Evolutionary conservation across 2,329 filamentous ascomycete genomes (phyloP).

Genomic region (Aspergillus arachidicola): DNA sequence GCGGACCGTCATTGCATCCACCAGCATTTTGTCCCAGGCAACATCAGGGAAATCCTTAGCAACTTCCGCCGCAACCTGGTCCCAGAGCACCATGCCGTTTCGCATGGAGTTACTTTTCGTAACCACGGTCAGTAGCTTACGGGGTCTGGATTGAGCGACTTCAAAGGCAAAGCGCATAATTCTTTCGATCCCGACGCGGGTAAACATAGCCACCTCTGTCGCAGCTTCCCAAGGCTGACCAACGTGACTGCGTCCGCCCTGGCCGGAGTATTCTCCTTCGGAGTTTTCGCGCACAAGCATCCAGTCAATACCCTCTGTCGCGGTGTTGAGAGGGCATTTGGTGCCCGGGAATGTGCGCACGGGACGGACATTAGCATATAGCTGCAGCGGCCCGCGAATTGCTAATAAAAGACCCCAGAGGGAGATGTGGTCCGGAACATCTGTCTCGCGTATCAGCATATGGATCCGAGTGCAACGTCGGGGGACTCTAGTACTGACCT

Average conservation of each 20-base stretch:
- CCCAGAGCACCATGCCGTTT: slow-evolving; percentile 61
- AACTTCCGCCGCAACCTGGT: slow-evolving; percentile 53
- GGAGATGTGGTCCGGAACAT: slow-evolving; percentile 60
- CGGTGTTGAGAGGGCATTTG: slow-evolving; percentile 52
- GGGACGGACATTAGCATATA: slow-evolving; percentile 61
- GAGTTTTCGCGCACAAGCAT: slow-evolving; percentile 59
- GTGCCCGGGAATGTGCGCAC: slow-evolving; percentile 54
- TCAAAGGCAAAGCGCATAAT: slow-evolving; percentile 59
- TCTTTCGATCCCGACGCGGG: slow-evolving; percentile 53
- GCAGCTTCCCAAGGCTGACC: slow-evolving; percentile 56
- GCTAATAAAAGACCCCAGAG: slow-evolving; percentile 60
- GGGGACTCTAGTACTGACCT: slow-evolving; percentile 34
- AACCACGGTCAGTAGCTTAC: slow-evolving; percentile 56
- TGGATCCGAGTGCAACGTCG: neutral
- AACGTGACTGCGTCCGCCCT: slow-evolving; percentile 56
- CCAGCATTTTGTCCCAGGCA: slow-evolving; percentile 57
- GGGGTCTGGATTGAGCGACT: slow-evolving; percentile 49
- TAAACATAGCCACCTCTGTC: slow-evolving; percentile 58
- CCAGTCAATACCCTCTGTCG: slow-evolving; percentile 57
- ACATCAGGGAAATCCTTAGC: slow-evolving; percentile 55
- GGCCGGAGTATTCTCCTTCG: slow-evolving; percentile 59
- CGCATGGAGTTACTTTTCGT: slow-evolving; percentile 60
- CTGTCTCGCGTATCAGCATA: slow-evolving; percentile 25
- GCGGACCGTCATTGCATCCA: slow-evolving; percentile 59
- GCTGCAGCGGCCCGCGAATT: slow-evolving; percentile 58